Evolutionary conservation across 352 stramenopile species (phyloP), one percentile per base, ranked within the genome.

Genomic region (Pythium sp.): DNA sequence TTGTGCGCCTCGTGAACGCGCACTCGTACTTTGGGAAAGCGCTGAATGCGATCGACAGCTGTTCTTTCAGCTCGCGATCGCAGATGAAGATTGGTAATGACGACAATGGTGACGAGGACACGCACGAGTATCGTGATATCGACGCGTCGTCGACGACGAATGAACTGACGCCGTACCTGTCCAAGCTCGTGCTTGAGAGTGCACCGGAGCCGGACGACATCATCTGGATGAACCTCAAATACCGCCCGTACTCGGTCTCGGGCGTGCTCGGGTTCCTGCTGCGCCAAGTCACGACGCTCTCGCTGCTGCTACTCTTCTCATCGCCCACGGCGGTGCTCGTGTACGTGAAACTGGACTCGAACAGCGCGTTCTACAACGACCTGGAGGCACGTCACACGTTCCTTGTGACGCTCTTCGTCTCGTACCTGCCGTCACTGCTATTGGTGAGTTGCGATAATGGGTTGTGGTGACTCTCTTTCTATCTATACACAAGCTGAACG

Each of bases 321-420:
- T 92, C 85, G 28, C 85, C 87, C 0, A 92, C 84, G 1, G 84
- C 85, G 5, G 84, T 94, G 65, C 81, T 93, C 62, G 85, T 94
- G 67, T 94, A 91, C 71, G 81, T 94, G 64, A 91, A 91, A 58
- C 72, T 94, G 9, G 84, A 93, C 67, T 80, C 80, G n/a, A 73
- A 71, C 53, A 93, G 85, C 49, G 69, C 69, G 34, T 61, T 94
- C 36, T 93, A 93, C 69, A 61, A 66, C 9, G 71, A 73, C 24
- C 62, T 93, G 4, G 73, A 82, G 68, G 67, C 63, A 28, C 69
- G 67, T 18, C 75, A 91, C 70, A 82, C 74, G 3, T 55, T 88
- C 46, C 60, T 92, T 2, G 73, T 90, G 38, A 81, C 78, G n/a
- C 75, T 93, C 28, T 51, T 91, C 26, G 81, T 84, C 1, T 81